Evolutionary conservation across 345 rosid species (phyloP).

Genomic region (Hibiscus trionum): DNA sequence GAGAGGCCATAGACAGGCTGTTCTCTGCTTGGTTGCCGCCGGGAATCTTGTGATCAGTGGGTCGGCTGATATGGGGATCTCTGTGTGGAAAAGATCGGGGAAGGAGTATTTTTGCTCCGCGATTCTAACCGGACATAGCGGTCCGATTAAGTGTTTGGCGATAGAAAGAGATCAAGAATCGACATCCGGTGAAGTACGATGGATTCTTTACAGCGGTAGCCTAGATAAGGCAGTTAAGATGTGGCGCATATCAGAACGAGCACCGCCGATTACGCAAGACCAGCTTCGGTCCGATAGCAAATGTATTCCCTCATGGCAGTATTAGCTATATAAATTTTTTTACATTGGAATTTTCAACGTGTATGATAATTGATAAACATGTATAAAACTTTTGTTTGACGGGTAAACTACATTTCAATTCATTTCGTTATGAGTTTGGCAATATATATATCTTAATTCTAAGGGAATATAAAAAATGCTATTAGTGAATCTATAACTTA

Average conservation of each 20-base stretch:
- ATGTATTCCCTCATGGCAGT: slow-evolving; percentile 26
- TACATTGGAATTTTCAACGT: no score
- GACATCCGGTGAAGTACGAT: slow-evolving; percentile 32
- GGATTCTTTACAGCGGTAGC: slow-evolving; percentile 93
- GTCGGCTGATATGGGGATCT: slow-evolving; percentile 75
- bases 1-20: slow-evolving; percentile 70
- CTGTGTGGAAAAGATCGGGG: slow-evolving; percentile 68
- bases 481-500: no score
- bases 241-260: slow-evolving; percentile 74
- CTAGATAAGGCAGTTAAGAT: slow-evolving; percentile 83
- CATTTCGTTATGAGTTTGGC: no score
- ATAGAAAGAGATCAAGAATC: slow-evolving; percentile 59
- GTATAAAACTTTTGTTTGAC: no score
- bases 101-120: slow-evolving; percentile 53
- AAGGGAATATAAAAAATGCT: no score
- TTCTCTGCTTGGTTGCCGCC: slow-evolving; percentile 59
- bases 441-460: no score
- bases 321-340: slow-evolving; percentile 5
- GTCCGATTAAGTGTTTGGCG: slow-evolving; percentile 92
- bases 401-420: no score
- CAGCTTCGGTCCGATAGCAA: slow-evolving; percentile 8
- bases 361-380: no score
- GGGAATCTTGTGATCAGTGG: slow-evolving; percentile 75
- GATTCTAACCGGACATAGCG: slow-evolving; percentile 57
- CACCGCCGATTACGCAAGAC: slow-evolving; percentile 28